Evolutionary conservation across 257 asterid species (phyloP).

Genomic region (Paulownia fortunei): DNA sequence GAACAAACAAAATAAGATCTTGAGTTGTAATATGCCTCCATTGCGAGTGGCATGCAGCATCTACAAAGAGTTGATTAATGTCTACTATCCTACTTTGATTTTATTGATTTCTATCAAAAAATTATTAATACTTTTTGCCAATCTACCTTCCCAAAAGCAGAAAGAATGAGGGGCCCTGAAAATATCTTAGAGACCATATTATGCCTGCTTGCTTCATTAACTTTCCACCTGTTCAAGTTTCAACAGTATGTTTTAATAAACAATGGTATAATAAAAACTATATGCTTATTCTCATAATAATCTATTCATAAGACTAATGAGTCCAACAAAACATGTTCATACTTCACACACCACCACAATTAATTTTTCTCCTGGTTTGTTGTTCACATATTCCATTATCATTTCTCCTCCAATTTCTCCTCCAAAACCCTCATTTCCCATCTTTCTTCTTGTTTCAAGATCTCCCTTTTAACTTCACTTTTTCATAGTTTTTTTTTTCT

Average conservation of each 20-base stretch:
- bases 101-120: no score
- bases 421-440: not conserved
- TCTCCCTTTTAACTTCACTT: not conserved
- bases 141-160: conserved; percentile 17
- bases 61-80: no score
- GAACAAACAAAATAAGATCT: no score
- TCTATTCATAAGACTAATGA: not conserved
- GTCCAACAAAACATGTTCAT: conserved; percentile 10
- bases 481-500: no score
- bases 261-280: not conserved
- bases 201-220: not conserved
- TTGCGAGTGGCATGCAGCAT: no score
- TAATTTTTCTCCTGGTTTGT: not conserved
- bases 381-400: not conserved
- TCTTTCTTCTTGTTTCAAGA: not conserved
- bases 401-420: not conserved
- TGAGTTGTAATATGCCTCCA: no score
- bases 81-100: no score
- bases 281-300: conserved; percentile 12
- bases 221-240: conserved; percentile 33
- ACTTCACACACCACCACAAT: not conserved
- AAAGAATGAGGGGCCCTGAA: conserved; percentile 34
- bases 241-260: conserved; percentile 5
- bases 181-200: conserved; percentile 26
- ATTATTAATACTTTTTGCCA: not conserved